Evolutionary conservation across 140 eudicot genomes (phyloP).

Genomic region (Ambrosia hybrid): DNA sequence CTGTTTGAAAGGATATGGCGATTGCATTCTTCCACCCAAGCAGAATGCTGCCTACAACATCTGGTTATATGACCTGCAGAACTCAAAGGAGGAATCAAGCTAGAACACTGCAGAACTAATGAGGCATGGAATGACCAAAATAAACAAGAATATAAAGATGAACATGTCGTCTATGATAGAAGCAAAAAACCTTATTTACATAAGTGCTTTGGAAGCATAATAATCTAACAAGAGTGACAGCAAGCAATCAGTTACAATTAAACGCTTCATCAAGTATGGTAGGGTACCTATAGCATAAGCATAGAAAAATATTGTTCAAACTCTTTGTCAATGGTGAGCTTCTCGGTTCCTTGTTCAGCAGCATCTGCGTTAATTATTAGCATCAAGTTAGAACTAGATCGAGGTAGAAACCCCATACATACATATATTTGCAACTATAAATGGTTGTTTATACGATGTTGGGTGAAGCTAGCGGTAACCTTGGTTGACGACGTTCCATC

Average conservation of each 20-base stretch:
- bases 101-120: no score
- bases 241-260: neutral
- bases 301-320: constrained; percentile 69
- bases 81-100: no score
- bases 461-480: constrained; percentile 26
- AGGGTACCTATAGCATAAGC: constrained; percentile 49
- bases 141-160: neutral
- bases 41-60: no score
- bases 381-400: constrained; percentile 1
- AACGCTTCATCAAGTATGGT: neutral
- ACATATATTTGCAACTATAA: no score
- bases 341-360: constrained; percentile 32
- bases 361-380: constrained; percentile 42
- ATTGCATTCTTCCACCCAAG: no score
- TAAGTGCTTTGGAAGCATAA: neutral
- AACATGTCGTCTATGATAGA: neutral
- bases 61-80: no score
- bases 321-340: constrained; percentile 70
- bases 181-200: neutral
- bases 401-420: neutral
- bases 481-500: constrained; percentile 60
- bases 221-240: neutral
- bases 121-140: no score
- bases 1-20: no score
- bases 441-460: no score